Evolutionary conservation across 176 grass and related monocot species (phyloP).

Genomic region (Elymus sibiricus): DNA sequence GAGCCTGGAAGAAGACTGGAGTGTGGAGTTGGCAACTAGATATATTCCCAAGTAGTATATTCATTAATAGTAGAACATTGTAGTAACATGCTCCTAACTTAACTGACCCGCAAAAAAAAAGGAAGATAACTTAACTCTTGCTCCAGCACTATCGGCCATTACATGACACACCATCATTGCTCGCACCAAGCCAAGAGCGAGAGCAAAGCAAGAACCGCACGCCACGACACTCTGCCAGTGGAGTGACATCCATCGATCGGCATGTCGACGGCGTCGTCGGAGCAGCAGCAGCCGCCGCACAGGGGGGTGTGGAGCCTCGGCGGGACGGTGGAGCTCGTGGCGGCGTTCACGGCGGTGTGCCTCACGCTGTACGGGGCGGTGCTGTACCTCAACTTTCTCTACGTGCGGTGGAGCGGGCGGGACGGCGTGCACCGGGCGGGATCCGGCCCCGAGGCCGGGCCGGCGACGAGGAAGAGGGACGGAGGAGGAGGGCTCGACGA

Average conservation of each 20-base stretch:
- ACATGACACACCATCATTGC: neutral
- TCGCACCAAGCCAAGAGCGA: neutral
- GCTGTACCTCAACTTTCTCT: constrained; percentile 57
- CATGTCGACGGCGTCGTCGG: neutral
- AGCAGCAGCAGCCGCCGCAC: neutral
- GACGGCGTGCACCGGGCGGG: constrained; percentile 41
- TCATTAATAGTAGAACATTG: too few species aligned
- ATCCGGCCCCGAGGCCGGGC: neutral
- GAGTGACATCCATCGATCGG: constrained; percentile 2
- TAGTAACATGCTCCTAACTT: too few species aligned
- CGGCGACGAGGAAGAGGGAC: constrained; percentile 1
- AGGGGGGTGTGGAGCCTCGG: neutral
- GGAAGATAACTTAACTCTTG: too few species aligned
- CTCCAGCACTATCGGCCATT: neutral
- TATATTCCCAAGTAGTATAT: too few species aligned
- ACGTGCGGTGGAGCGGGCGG: constrained; percentile 46
- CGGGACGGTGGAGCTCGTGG: constrained; percentile 53
- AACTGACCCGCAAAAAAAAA: too few species aligned
- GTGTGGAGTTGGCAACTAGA: too few species aligned
- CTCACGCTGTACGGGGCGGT: constrained; percentile 46
- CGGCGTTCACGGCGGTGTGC: constrained; percentile 58
- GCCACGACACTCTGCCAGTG: neutral
- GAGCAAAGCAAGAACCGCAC: constrained; percentile 8
- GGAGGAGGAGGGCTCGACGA: constrained; percentile 33
- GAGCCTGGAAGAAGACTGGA: too few species aligned